Evolutionary conservation across 352 stramenopile genomes (phyloP).

Genomic region (Peronospora belbahrii): DNA sequence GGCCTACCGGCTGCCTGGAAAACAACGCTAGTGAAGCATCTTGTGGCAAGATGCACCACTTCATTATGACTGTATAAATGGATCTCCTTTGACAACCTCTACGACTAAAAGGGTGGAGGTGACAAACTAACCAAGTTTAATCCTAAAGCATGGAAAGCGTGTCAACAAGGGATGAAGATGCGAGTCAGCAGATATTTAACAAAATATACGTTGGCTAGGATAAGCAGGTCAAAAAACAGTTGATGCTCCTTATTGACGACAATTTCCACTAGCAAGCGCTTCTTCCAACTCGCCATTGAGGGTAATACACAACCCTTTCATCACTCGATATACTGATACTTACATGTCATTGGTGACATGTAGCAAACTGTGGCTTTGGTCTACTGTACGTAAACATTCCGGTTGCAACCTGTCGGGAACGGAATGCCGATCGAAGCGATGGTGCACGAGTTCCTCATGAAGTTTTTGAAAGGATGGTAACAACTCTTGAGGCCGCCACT

Average conservation of each 20-base stretch:
- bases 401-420: conserved; percentile 22
- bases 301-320: conserved; percentile 15
- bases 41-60: conserved; percentile 6
- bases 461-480: conserved; percentile 42
- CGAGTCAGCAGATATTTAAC: conserved; percentile 17
- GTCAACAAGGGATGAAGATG: conserved; percentile 39
- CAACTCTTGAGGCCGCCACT: conserved; percentile 36
- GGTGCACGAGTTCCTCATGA: conserved; percentile 30
- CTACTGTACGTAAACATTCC: conserved; percentile 32
- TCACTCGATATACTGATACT: conserved; percentile 2
- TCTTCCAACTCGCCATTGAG: conserved; percentile 43
- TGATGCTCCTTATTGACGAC: conserved; percentile 61
- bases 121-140: conserved; percentile 27
- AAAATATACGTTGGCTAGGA: background rate
- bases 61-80: conserved; percentile 17
- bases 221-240: background rate
- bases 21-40: conserved; percentile 40
- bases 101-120: conserved; percentile 9
- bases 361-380: conserved; percentile 40
- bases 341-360: conserved; percentile 15
- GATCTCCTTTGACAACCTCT: conserved; percentile 61
- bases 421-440: conserved; percentile 32
- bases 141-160: conserved; percentile 41
- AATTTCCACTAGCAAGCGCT: conserved; percentile 72
- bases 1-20: conserved; percentile 65